Evolutionary conservation across 164 flowering plant genomes (phyloP).

Genomic region (Stephania cephalantha): DNA sequence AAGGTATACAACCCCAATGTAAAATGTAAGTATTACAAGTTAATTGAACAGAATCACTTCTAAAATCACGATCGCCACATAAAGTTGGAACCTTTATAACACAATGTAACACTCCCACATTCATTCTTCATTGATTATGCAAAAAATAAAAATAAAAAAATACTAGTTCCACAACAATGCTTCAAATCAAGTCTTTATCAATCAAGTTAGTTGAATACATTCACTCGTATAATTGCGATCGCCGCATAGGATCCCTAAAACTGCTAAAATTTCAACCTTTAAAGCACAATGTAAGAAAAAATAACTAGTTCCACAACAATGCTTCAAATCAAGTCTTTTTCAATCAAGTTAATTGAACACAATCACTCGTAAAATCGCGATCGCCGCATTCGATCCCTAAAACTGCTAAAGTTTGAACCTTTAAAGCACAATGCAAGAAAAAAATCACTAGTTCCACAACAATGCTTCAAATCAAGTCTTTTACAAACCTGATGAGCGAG

Average conservation of each 20-base stretch:
- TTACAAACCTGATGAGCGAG: conserved; percentile 75
- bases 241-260: too few species aligned
- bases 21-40: neutral
- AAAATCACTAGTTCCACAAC: neutral
- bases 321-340: neutral
- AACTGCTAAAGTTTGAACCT: neutral
- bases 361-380: too few species aligned
- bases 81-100: neutral
- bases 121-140: neutral
- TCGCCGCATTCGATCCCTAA: too few species aligned
- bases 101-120: neutral
- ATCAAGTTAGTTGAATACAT: too few species aligned
- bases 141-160: neutral
- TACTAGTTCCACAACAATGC: neutral
- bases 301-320: neutral
- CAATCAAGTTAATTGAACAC: too few species aligned
- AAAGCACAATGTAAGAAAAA: neutral
- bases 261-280: neutral
- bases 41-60: neutral
- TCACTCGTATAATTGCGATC: too few species aligned
- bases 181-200: neutral
- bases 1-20: neutral
- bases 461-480: neutral
- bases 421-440: neutral
- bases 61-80: neutral